Conservation (phyloP, 306 rosid genomes). For the Pyrus pyrifolia region DNA sequence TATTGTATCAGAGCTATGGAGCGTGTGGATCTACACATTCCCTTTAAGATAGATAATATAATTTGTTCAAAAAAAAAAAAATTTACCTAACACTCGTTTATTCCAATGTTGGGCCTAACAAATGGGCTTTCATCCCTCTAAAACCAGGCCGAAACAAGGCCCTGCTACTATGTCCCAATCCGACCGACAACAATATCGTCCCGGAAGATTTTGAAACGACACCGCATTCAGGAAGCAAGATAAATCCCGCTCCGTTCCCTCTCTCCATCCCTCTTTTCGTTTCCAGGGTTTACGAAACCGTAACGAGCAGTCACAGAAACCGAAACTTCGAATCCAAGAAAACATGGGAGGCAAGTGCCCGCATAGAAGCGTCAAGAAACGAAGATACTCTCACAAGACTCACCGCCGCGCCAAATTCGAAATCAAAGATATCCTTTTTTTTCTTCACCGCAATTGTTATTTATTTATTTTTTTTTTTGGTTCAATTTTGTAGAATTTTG, state of each 20-base stretch:
- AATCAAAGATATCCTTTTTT: slow-evolving; percentile 62
- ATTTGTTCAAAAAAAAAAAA: no score
- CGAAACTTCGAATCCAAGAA: slow-evolving; percentile 10
- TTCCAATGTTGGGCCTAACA: background rate
- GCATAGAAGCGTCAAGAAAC: slow-evolving; percentile 72
- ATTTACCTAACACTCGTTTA: no score
- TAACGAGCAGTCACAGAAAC: slow-evolving; percentile 6
- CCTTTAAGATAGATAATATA: no score
- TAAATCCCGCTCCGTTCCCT: background rate
- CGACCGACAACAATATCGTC: background rate
- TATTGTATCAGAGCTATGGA: no score
- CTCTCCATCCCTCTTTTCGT: background rate
- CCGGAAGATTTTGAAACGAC: background rate
- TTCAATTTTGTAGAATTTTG: background rate
- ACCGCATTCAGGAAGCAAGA: background rate
- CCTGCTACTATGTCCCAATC: background rate
- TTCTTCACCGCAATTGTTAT: background rate
- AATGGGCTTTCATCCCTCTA: background rate
- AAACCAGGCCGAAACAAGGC: background rate
- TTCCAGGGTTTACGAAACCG: slow-evolving; percentile 23
- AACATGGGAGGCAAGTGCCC: slow-evolving; percentile 97
- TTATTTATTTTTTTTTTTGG: background rate
- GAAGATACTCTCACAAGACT: slow-evolving; percentile 77
- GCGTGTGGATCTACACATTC: no score
- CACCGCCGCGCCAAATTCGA: slow-evolving; percentile 67